A percentile compares a stretch with the other conserved stretches of the same genome.
Conservation (phyloP, 306 rosid species). For the Vigna nakashimae region DNA sequence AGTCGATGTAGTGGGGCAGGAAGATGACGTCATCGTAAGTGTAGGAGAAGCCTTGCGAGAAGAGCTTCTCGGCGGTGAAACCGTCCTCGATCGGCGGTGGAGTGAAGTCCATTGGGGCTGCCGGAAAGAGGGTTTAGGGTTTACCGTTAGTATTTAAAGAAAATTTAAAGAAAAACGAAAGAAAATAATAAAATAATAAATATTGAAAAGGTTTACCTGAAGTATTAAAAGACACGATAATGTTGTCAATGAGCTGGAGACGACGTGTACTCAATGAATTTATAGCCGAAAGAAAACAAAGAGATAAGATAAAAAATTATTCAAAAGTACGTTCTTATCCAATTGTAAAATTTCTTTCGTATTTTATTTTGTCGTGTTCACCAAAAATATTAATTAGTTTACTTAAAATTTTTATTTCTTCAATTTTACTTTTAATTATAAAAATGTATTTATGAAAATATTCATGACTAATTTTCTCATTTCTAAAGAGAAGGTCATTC, state of each 20-base stretch:
- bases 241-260: not conserved
- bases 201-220: not conserved
- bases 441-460: no score
- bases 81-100: conserved; percentile 74
- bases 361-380: no score
- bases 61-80: conserved; percentile 73
- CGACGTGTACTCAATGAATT: not conserved
- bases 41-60: conserved; percentile 85
- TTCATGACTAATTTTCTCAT: no score
- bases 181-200: not conserved
- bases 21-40: conserved; percentile 92
- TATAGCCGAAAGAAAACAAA: not conserved
- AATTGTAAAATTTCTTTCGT: not conserved
- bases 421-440: no score
- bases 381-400: no score
- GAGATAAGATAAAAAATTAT: not conserved
- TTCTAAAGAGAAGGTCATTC: no score
- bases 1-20: conserved; percentile 93
- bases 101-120: conserved; percentile 43
- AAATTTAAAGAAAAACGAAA: no score
- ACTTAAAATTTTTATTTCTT: no score
- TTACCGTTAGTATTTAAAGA: not conserved
- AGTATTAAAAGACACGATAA: not conserved
- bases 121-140: conserved; percentile 38
- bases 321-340: not conserved